Percentiles rank a stretch among this genome's conserved stretches.
Conservation (phyloP, 1,139 yeast species). For the Zygoascus hellenicus region DNA sequence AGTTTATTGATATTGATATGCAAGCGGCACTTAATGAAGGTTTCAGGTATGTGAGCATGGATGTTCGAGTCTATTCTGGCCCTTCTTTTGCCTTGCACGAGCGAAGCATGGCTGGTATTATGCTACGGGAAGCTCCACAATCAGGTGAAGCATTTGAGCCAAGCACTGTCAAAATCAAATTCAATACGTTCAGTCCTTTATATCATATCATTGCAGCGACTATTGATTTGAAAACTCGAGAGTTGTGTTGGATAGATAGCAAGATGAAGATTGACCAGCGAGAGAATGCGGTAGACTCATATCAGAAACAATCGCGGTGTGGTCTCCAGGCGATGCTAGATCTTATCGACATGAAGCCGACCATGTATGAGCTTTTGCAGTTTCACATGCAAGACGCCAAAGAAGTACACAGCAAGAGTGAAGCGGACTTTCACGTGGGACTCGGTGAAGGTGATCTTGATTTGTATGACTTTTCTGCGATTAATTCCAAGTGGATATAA, state of each 20-base stretch:
- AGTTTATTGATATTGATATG: slow-evolving; percentile 12
- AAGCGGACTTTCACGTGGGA: slow-evolving; percentile 12
- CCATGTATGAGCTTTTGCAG: slow-evolving; percentile 9
- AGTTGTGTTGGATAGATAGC: slow-evolving; percentile 12
- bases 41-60: slow-evolving; percentile 10
- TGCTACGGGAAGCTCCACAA: slow-evolving; percentile 10
- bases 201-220: slow-evolving; percentile 5
- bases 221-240: slow-evolving; percentile 9
- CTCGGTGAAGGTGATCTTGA: slow-evolving; percentile 11
- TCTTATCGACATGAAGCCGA: slow-evolving; percentile 5
- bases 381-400: slow-evolving; percentile 11
- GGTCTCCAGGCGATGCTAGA: neutral
- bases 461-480: slow-evolving; percentile 11
- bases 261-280: too few species aligned
- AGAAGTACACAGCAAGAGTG: neutral
- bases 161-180: slow-evolving; percentile 8
- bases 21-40: slow-evolving; percentile 5
- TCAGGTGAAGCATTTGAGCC: slow-evolving; percentile 16
- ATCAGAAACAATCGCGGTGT: too few species aligned
- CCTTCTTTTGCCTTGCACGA: slow-evolving; percentile 4
- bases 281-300: too few species aligned
- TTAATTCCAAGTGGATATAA: slow-evolving; percentile 13
- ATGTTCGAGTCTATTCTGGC: slow-evolving; percentile 10
- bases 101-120: slow-evolving; percentile 13
- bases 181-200: slow-evolving; percentile 6